Evolutionary conservation across 1,139 yeast species (phyloP), one percentile per base, ranked within the genome.

Genomic region (Pichia cactophila): DNA sequence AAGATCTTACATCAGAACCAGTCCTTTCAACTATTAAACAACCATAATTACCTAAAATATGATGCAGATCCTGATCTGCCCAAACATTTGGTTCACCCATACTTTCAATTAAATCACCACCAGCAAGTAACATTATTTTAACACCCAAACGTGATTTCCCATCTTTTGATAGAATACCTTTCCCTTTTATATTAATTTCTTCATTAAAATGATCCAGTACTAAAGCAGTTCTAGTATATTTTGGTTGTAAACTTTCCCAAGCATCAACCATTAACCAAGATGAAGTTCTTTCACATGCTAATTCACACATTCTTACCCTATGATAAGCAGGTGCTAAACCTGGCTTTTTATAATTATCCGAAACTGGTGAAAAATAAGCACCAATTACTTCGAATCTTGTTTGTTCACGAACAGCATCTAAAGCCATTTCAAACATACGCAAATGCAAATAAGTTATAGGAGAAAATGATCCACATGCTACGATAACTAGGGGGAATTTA

Each of bases 21-120:
- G 98, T 90, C 61, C 99, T 76, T 71, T 92, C 99, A 23, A 92
- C 96, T 50, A 94, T 92, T 56, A 92, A 72, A 68, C 98, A 92
- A 2, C 99, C 98, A 65, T 92, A 92, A 55, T 86, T 82, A 31
- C 98, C 98, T 56, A 92, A 74, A 48, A 92, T 94, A 66, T 92
- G 98, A 63, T 90, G 96, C 61, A 92, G 74, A 67, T 92, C 99
- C 52, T 78, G 85, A 64, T 90, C 97, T 1, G 95, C 96, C 99
- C 99, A 92, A 37, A 92, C 98, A 62, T 90, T 94, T 33, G 97
- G 97, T 67, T 92, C 98, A n/a, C 98, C 98, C 97, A 94, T 92
- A 46, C 95, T 83, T 67, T 92, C 98, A 51, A 92, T 92, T 60
- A 94, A 75, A 68, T 92, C 98, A 38, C 98, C 98, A 46, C 99